A percentile compares a stretch with the other conserved stretches of the same genome.
Evolutionary conservation across 768 basidiomycete species (phyloP).

Genomic region (Strobilomyces dryophilus): DNA sequence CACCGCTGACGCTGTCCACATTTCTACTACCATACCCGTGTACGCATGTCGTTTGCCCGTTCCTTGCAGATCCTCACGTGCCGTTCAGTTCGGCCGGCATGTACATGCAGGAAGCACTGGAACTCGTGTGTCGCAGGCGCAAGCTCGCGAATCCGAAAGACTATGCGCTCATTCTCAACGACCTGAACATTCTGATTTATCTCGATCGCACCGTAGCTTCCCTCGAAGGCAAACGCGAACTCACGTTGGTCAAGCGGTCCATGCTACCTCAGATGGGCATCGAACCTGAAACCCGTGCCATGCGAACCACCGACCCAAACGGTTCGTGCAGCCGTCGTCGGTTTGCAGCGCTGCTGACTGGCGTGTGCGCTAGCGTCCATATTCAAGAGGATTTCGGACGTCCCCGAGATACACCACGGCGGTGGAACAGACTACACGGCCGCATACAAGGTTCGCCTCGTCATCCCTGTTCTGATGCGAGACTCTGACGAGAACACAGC

Average conservation of each 20-base stretch:
- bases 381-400: conserved; percentile 82
- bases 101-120: conserved; percentile 96
- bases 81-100: conserved; percentile 71
- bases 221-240: conserved; percentile 80
- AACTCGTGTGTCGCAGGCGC: conserved; percentile 71
- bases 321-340: conserved; percentile 43
- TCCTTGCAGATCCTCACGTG: not conserved
- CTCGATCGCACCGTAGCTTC: conserved; percentile 96
- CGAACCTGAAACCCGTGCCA: conserved; percentile 60
- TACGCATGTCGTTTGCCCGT: conserved; percentile 38
- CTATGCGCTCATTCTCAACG: conserved; percentile 70
- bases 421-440: conserved; percentile 74
- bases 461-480: not conserved
- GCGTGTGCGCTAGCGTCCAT: conserved; percentile 65
- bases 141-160: conserved; percentile 67
- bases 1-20: conserved; percentile 76
- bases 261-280: conserved; percentile 72
- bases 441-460: conserved; percentile 70
- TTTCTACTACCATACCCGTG: conserved; percentile 90
- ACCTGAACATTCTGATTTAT: conserved; percentile 72
- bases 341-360: not conserved
- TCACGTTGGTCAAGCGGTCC: conserved; percentile 74
- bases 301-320: conserved; percentile 86
- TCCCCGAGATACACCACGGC: conserved; percentile 48
- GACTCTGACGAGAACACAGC: conserved; percentile 39